Percentiles rank a stretch among this genome's conserved stretches.
These are phyloP conservation scores for Filobasidium uniguttulatum DNA, from an alignment of 1,284 basidiomycete species.

Conservation along the genomic window DNA sequence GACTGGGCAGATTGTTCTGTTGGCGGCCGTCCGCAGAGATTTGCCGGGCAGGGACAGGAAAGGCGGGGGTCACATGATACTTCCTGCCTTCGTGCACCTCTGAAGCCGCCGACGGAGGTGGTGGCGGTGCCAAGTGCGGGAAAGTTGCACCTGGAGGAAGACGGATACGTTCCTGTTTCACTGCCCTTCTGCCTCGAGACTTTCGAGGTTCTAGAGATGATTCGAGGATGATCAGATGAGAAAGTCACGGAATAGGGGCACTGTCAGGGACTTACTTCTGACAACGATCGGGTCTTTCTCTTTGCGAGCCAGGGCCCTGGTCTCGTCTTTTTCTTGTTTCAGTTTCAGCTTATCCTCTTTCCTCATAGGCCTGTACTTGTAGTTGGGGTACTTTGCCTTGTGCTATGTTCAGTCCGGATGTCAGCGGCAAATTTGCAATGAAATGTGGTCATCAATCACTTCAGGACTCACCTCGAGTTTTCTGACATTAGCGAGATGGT, in stretches of 20 bases:
- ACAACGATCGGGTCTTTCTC: conserved; percentile 15
- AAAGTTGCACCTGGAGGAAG: too few species aligned
- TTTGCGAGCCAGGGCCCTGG: conserved; percentile 21
- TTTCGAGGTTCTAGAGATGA: not conserved
- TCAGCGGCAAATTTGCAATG: not conserved
- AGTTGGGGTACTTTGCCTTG: conserved; percentile 49
- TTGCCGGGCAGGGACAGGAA: too few species aligned
- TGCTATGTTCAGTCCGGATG: conserved; percentile 38
- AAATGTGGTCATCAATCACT: not conserved
- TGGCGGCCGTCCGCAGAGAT: too few species aligned
- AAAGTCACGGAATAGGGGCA: not conserved
- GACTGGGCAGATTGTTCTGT: too few species aligned
- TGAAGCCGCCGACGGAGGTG: too few species aligned
- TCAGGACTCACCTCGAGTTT: conserved; percentile 46
- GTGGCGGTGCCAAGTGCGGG: too few species aligned
- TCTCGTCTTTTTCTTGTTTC: conserved; percentile 36
- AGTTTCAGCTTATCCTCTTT: conserved; percentile 48
- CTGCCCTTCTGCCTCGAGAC: conserved; percentile 2
- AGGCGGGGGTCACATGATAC: too few species aligned
- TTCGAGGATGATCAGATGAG: not conserved
- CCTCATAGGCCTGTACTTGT: conserved; percentile 57
- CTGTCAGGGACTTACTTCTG: conserved; percentile 3
- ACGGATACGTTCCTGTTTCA: too few species aligned
- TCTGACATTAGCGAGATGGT: conserved; percentile 50
- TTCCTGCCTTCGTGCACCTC: too few species aligned